Percentiles rank a stretch among this genome's conserved stretches.
Evolutionary conservation across 345 rosid species (phyloP).

Genomic region (Salix udensis): DNA sequence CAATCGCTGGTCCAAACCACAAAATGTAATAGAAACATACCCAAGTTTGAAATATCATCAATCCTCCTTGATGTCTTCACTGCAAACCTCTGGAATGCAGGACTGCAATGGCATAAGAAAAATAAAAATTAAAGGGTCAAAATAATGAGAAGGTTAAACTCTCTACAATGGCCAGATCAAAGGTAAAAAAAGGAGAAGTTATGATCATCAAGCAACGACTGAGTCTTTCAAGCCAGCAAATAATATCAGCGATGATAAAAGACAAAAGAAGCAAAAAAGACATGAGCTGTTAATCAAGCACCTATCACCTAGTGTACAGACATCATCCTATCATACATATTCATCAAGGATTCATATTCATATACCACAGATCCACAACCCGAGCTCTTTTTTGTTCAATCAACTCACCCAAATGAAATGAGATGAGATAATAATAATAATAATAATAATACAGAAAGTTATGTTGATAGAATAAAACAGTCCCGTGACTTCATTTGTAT

Average conservation of each 20-base stretch:
- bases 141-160: not conserved
- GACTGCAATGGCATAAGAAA: conserved; percentile 36
- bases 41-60: conserved; percentile 55
- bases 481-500: not conserved
- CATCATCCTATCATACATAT: not conserved
- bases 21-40: conserved; percentile 22
- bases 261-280: not conserved
- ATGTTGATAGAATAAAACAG: not conserved
- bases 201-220: not conserved
- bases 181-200: not conserved
- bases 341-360: not conserved
- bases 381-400: not conserved
- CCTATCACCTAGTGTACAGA: not conserved
- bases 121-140: not conserved
- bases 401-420: not conserved
- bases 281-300: not conserved
- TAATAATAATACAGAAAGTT: not conserved
- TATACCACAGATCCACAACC: not conserved
- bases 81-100: conserved; percentile 83
- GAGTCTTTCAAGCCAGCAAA: not conserved
- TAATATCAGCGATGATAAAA: too few relatives aligned
- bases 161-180: not conserved
- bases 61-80: conserved; percentile 72
- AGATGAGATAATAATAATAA: not conserved
- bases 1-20: not conserved